Percentiles rank a stretch among this genome's conserved stretches.
Evolutionary conservation across 2,329 filamentous ascomycete genomes (phyloP).

Genomic region (Ceratocystis eucalypticola): DNA sequence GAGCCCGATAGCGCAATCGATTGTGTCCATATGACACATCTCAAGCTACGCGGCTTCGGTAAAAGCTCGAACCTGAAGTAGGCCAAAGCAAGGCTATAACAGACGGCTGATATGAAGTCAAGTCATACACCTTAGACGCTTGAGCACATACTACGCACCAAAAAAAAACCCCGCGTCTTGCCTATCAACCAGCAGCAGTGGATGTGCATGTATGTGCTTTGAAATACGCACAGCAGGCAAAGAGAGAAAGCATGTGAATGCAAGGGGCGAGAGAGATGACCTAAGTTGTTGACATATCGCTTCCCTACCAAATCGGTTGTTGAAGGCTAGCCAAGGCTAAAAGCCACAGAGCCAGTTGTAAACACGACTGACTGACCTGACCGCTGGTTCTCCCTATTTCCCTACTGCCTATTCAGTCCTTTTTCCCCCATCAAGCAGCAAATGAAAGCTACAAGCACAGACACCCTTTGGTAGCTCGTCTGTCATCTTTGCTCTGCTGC

Average conservation of each 20-base stretch:
- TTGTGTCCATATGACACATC: neutral
- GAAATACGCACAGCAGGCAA: neutral
- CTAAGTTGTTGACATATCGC: neutral
- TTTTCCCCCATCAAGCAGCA: too few relatives aligned
- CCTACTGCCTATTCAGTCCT: too few relatives aligned
- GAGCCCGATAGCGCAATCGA: neutral
- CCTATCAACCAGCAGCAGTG: neutral
- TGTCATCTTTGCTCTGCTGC: neutral
- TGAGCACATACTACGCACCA: neutral
- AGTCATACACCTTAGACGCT: neutral
- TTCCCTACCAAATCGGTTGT: neutral
- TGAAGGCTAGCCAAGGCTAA: neutral
- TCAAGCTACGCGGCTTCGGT: constrained; percentile 1
- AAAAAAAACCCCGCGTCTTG: neutral
- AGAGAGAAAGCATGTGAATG: neutral
- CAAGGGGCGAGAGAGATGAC: neutral
- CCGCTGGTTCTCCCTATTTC: too few relatives aligned
- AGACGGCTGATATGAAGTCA: neutral
- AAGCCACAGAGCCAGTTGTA: too few relatives aligned
- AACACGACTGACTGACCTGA: too few relatives aligned
- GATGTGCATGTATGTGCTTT: too few relatives aligned
- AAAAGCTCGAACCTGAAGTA: neutral
- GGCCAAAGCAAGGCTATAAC: neutral
- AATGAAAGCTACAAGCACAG: neutral
- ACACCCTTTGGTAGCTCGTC: neutral